A percentile compares a stretch with the other conserved stretches of the same genome.
phyloP scores from a whole-genome alignment of 2,329 filamentous ascomycete species.

The Penicillium sp. region DNA sequence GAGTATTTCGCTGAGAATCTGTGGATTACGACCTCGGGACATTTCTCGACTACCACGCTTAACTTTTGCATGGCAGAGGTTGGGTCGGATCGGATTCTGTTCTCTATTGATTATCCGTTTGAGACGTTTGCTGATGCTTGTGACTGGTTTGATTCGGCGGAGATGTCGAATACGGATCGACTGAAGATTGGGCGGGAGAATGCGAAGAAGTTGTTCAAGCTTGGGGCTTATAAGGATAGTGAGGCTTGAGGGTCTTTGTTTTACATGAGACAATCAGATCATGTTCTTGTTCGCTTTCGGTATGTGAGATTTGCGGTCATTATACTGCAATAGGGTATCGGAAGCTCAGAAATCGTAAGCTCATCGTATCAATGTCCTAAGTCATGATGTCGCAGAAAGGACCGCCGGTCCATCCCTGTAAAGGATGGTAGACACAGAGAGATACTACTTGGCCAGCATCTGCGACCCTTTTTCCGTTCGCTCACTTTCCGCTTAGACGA shows the following conservation, averaged over 20 bases:
- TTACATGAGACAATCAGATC: background rate
- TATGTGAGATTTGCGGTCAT: background rate
- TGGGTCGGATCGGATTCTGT: conserved; percentile 40
- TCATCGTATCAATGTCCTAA: background rate
- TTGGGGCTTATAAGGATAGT: conserved; percentile 35
- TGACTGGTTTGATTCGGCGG: conserved; percentile 43
- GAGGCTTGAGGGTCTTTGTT: conserved; percentile 15
- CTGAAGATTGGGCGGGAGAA: conserved; percentile 48
- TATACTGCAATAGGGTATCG: background rate
- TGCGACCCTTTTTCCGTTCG: background rate
- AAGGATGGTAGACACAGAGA: no score
- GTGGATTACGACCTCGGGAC: conserved; percentile 43
- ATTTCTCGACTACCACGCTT: conserved; percentile 41
- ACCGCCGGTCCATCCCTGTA: no score
- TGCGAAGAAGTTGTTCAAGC: conserved; percentile 44
- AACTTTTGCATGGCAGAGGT: conserved; percentile 42
- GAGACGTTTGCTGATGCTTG: conserved; percentile 43
- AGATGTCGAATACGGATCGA: conserved; percentile 38
- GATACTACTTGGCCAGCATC: background rate
- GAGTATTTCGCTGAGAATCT: conserved; percentile 43
- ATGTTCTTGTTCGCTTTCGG: background rate
- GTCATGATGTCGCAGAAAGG: no score
- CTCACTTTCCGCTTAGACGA: background rate
- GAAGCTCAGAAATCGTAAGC: background rate
- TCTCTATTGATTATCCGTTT: conserved; percentile 43